phyloP scores from a whole-genome alignment of 371 early-diverging fungal genomes.

The Mucor velutinosus region DNA sequence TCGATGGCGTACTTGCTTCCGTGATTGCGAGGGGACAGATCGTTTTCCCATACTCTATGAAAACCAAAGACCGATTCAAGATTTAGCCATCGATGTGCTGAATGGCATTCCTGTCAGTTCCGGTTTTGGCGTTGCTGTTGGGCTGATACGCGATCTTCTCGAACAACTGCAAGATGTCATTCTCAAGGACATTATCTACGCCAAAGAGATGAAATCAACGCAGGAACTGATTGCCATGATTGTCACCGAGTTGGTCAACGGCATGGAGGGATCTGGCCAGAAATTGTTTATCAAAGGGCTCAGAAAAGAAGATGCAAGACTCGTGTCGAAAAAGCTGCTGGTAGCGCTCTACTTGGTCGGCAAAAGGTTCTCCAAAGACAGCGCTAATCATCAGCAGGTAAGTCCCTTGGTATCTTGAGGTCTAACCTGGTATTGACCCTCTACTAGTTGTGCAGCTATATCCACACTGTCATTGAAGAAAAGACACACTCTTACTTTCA shows the following conservation, averaged over 20 bases:
- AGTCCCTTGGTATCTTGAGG: not conserved
- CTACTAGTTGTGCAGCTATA: constrained; percentile 25
- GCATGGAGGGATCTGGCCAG: constrained; percentile 10
- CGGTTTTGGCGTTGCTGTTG: constrained; percentile 29
- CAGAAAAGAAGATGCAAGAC: constrained; percentile 10
- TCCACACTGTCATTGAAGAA: constrained; percentile 9
- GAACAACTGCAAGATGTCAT: constrained; percentile 25
- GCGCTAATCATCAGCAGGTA: constrained; percentile 14
- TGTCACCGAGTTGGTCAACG: constrained; percentile 8
- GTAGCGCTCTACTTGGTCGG: constrained; percentile 34
- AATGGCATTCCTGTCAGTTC: constrained; percentile 28
- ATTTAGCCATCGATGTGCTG: constrained; percentile 29
- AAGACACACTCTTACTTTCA: not conserved
- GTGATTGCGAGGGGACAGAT: constrained; percentile 36
- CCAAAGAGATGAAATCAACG: constrained; percentile 3
- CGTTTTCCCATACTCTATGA: constrained; percentile 20
- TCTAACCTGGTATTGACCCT: not conserved
- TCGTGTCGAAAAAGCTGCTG: constrained; percentile 33
- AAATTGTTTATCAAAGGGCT: constrained; percentile 21
- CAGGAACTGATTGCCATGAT: constrained; percentile 20
- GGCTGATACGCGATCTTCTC: constrained; percentile 25
- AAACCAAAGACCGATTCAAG: constrained; percentile 19
- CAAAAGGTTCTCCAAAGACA: constrained; percentile 29
- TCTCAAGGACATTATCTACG: constrained; percentile 8
- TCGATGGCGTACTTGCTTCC: constrained; percentile 40